Evolutionary conservation across 306 rosid genomes (phyloP).

Genomic region (Spatholobus suberectus): DNA sequence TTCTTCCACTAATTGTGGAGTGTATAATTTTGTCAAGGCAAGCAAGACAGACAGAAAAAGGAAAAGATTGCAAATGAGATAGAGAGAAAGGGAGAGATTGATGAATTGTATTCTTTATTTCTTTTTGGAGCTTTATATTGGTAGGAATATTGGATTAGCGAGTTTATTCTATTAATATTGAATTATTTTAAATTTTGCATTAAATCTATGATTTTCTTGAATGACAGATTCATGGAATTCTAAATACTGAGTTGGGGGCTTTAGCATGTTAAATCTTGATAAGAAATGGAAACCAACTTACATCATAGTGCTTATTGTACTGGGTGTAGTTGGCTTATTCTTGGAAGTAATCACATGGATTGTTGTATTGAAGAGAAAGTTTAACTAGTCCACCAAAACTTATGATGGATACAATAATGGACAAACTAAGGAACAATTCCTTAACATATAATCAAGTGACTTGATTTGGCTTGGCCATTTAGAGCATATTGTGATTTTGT

Average conservation of each 20-base stretch:
- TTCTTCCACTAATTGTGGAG: too few species aligned
- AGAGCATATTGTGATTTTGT: not conserved
- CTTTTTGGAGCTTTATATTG: too few species aligned
- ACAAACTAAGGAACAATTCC: constrained; percentile 43
- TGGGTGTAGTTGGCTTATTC: constrained; percentile 63
- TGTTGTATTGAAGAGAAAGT: constrained; percentile 65
- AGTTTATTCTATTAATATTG: not conserved
- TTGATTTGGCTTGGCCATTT: not conserved
- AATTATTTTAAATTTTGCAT: not conserved
- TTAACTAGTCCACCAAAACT: constrained; percentile 57
- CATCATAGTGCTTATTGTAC: constrained; percentile 39
- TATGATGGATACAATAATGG: constrained; percentile 58
- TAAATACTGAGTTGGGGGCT: constrained; percentile 95
- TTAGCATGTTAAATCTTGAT: constrained; percentile 59
- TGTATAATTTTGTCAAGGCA: too few species aligned
- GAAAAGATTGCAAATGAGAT: too few species aligned
- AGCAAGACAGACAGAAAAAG: too few species aligned
- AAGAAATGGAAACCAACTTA: constrained; percentile 70
- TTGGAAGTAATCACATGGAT: constrained; percentile 84
- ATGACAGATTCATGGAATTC: constrained; percentile 76
- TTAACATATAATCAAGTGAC: not conserved
- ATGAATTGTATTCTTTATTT: too few species aligned
- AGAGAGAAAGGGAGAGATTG: too few species aligned
- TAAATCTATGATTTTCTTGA: not conserved
- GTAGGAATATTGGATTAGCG: too few species aligned